phyloP scores from a whole-genome alignment of 1,284 basidiomycete genomes.

The Sparassis latifolia region DNA sequence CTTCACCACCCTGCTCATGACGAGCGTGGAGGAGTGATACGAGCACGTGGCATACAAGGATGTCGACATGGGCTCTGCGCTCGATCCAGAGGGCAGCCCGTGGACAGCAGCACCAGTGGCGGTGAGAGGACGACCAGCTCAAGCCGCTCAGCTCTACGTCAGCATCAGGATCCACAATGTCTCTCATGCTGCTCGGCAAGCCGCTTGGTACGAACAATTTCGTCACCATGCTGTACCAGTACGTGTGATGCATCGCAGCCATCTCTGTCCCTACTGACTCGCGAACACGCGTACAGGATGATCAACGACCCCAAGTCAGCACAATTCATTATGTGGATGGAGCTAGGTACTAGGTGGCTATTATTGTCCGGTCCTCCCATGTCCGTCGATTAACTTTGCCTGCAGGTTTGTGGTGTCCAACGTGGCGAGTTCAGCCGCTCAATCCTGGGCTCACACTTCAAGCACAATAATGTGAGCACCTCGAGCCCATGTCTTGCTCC shows the following conservation, averaged over 20 bases:
- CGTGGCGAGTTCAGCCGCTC: conserved; percentile 78
- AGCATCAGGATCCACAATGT: conserved; percentile 7
- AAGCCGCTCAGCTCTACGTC: conserved; percentile 15
- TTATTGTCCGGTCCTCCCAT: no score
- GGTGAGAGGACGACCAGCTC: conserved; percentile 36
- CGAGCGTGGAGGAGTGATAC: conserved; percentile 28
- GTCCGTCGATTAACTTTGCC: no score
- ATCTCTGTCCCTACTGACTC: no score
- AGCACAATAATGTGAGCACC: conserved; percentile 72
- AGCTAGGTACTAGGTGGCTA: conserved; percentile 57
- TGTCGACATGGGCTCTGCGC: conserved; percentile 38
- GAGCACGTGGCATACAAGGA: conserved; percentile 35
- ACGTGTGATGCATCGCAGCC: conserved; percentile 23
- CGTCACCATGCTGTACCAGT: conserved; percentile 80
- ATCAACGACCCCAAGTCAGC: conserved; percentile 74
- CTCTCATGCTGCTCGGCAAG: conserved; percentile 54
- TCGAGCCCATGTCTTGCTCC: conserved; percentile 6
- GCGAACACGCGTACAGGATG: conserved; percentile 43
- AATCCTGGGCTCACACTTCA: conserved; percentile 77
- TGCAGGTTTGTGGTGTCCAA: conserved; percentile 74
- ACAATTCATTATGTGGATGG: conserved; percentile 74
- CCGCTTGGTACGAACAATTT: conserved; percentile 74
- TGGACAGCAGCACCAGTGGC: conserved; percentile 47
- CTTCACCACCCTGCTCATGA: conserved; percentile 38
- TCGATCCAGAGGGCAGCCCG: conserved; percentile 38